Evolutionary conservation across 768 basidiomycete species (phyloP).

Genomic region (Boletus vermiculosoides): DNA sequence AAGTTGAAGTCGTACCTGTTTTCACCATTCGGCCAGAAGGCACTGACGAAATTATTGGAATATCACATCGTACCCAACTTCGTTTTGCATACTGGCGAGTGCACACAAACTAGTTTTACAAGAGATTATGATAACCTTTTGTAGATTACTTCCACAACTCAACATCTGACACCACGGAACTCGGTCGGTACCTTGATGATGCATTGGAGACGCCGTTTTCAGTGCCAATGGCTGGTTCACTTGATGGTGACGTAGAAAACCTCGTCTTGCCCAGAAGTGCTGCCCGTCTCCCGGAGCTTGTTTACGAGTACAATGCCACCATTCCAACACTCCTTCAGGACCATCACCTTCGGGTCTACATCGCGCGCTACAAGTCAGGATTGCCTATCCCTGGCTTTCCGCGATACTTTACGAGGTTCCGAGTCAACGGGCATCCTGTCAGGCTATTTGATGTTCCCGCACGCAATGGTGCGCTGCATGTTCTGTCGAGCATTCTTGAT

Average conservation of each 20-base stretch:
- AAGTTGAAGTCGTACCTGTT: conserved; percentile 10
- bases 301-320: conserved; percentile 12
- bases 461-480: conserved; percentile 16
- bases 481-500: conserved; percentile 10
- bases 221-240: not conserved
- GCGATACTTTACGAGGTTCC: conserved; percentile 10
- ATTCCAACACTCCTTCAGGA: conserved; percentile 13
- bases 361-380: conserved; percentile 11
- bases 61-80: conserved; percentile 12
- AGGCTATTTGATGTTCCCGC: conserved; percentile 11
- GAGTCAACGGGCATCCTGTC: conserved; percentile 9
- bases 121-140: not conserved
- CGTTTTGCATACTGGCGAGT: conserved; percentile 10
- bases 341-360: conserved; percentile 4
- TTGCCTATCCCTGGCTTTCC: not conserved
- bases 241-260: not conserved
- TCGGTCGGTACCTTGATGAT: not conserved
- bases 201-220: not conserved
- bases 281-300: not conserved
- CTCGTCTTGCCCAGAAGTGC: not conserved
- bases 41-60: conserved; percentile 12
- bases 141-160: conserved; percentile 15
- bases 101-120: not conserved
- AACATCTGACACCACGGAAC: not conserved
- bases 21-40: conserved; percentile 14